Percentiles rank a stretch among this genome's conserved stretches.
These are phyloP conservation scores for Carex pumila DNA, from an alignment of 176 grass and related monocot species.

Conservation along the genomic window DNA sequence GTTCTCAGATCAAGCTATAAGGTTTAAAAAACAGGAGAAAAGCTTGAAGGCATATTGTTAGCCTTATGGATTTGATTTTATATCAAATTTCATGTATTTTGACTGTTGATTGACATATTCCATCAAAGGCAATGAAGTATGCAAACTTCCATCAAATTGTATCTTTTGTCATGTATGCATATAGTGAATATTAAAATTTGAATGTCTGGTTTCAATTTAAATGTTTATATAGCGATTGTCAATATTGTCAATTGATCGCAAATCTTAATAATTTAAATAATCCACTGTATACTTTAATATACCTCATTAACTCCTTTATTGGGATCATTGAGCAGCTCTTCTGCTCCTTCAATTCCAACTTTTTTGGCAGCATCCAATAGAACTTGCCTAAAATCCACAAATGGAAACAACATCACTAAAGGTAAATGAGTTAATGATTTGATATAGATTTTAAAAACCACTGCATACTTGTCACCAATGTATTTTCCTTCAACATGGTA, in stretches of 20 bases:
- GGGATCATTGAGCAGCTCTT: constrained; percentile 68
- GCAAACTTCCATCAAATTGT: not conserved
- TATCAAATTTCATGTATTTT: not conserved
- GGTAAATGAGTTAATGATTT: not conserved
- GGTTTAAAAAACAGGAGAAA: not conserved
- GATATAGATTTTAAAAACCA: not conserved
- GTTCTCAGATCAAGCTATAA: not conserved
- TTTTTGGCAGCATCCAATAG: constrained; percentile 80
- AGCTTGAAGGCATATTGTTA: not conserved
- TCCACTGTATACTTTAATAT: not conserved
- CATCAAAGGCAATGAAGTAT: not conserved
- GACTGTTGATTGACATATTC: not conserved
- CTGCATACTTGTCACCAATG: constrained; percentile 60
- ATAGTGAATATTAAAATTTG: not conserved
- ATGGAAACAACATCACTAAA: not conserved
- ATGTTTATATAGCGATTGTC: too few species aligned
- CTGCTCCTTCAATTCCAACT: constrained; percentile 73
- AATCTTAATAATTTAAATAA: not conserved
- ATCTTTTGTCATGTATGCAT: not conserved
- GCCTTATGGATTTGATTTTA: not conserved
- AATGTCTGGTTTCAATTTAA: not conserved
- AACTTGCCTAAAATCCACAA: constrained; percentile 53
- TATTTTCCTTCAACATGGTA: constrained; percentile 83
- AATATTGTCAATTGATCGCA: not conserved
- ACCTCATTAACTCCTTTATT: constrained; percentile 67